Base-by-base conservation (phyloP, 2,329 filamentous ascomycete species). In the Xylaria multiplex region DNA sequence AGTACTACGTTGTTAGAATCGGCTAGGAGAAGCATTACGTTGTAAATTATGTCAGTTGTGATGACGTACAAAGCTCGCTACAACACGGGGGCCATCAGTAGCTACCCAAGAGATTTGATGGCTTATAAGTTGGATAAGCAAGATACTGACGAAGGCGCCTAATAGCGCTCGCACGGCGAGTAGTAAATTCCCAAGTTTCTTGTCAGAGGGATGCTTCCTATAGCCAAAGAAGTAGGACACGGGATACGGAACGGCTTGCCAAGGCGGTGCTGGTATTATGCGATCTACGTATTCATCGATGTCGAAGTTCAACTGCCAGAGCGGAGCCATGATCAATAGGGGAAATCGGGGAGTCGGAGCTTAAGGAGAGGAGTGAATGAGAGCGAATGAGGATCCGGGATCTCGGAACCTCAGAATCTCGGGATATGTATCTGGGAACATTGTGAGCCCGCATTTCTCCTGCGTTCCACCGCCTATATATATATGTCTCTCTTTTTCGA, bases 221-320 rank as follows among this genome's bases (percentile, higher is more conserved):
- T 91, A 81, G 11, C 91, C 91, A 1, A 96, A 79, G 71, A 93
- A 91, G 70, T 88, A 86, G 22, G 91, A 86, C 22, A 96, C 75
- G 0, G 86, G 85, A 53, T 81, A 82, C 0, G 93, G 93, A 1
- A 97, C 75, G 50, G 81, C 79, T 32, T 85, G 80, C 76, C 92
- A 85, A 71, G 86, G 87, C 46, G 90, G 90, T 14, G 85, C 81
- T 8, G 91, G 91, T 27, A 96, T 75, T 66, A 88, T 83, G 2
- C 85, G 90, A 76, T 95, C 93, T 57, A 96, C 76, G 75, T 90
- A 88, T n/a, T 79, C 80, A 82, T 97, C 93, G 69, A 97, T 86
- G 79, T 96, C 88, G 78, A 96, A 88, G 74, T 90, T 83, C 80
- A 83, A 85, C 40, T 72, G 66, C 56, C 43, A 66, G 30, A 67